Evolutionary conservation across 1,284 basidiomycete genomes (phyloP), one percentile per base, ranked within the genome.

Genomic region (Pascua guehoae): DNA sequence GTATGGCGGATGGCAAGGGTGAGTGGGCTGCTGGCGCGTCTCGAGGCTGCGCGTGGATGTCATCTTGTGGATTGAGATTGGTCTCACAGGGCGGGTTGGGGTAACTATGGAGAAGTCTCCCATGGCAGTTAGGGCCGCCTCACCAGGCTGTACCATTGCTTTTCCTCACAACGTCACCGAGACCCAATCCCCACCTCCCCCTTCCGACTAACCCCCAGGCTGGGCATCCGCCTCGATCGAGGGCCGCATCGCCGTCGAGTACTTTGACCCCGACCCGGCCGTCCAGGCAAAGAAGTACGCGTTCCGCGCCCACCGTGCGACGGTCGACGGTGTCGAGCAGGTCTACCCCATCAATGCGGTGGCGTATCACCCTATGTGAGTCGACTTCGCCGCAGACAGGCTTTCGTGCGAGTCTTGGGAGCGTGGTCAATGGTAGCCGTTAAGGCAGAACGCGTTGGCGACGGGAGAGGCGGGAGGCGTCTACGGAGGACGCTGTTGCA

Each of bases 301-400:
- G 2, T 99, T 98, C 84, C 94, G 98, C 72, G 97, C 94, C 66
- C 95, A 99, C 71, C 83, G 95, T 16, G 88, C 92, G 71, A 86
- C 88, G 2, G 86, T 93, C 51, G 87, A 91, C 49, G 89, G 89
- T 41, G 87, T 89, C n/a, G 96, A 99, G 72, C 89, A 93, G 62
- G 93, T 98, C n/a, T 98, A 92, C 85, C 93, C 95, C 0, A 94
- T 98, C 63, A 96, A 98, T 70, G 85, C 89, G 0, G 82, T 99
- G 38, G 91, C 91, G 0, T 98, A 98, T 80, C 92, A 98, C 68
- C 92, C 95, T 0, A 79, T 83, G 83, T 92, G 71, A 62, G 86
- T 73, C 39, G 37, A 24, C 17, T 16, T 40, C 61, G 24, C 44
- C 40, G 40, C 40, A 9, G 18, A 8, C 16, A 24, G 5, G 36